Evolutionary conservation across 2,329 filamentous ascomycete species (phyloP), one percentile per base, ranked within the genome.

Genomic region (Celoporthe dispersa): DNA sequence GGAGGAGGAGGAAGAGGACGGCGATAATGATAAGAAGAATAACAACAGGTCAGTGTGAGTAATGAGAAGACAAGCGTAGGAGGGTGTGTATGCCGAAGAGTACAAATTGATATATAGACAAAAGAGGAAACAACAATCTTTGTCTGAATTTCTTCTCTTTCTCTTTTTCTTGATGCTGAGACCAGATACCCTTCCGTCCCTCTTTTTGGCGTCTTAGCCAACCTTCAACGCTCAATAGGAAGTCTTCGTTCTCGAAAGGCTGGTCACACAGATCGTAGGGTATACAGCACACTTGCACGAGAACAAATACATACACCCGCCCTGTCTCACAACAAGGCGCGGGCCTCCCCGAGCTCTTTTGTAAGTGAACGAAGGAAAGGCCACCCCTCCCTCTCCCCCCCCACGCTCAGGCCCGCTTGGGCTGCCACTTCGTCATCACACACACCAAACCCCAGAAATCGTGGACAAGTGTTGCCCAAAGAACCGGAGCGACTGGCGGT

Each of bases 311-410:
- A n/a, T 8, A 11, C 44, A n/a, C 22, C 44, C 44, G 22, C 22
- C 44, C 44, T 48, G 53, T 57, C 53, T 57, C 53, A 57, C 53
- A 31, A 16, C 53, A 16, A 57, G 25, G 53, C 53, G 53, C 53
- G 53, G 53, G 53, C 53, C 28, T 57, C 53, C 53, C 53, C 53
- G 53, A 31, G 53, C 25, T 57, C 53, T 19, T 31, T 57, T 48
- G 22, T 48, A 48, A n/a, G 44, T 48, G 19, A 48, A 48, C 19
- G 19, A 22, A 8, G 9, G 19, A 48, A 48, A 48, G 41, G 41
- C 41, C 41, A 2, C 16, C 16, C 44, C 22, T 1, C 7, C 44
- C 44, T 9, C 19, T 19, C 41, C 6, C 6, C 22, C 6, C 44
- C 44, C 44, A n/a, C 19, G 9, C 44, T 7, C 44, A 48, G n/a